A percentile compares a stretch with the other conserved stretches of the same genome.
Evolutionary conservation across 169 alveolate species (phyloP).

Genomic region (Miamiensis avidus): DNA sequence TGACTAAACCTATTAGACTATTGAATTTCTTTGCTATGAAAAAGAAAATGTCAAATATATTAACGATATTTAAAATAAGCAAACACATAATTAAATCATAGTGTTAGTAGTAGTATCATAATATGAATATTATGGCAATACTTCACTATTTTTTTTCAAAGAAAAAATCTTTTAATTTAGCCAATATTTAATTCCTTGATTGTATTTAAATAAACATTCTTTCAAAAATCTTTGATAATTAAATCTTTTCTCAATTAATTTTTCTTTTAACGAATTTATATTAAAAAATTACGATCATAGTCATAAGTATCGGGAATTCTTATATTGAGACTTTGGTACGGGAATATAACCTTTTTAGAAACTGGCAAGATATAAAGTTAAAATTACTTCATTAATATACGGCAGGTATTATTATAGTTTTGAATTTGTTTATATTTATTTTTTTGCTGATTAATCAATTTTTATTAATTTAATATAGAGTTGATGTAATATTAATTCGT

Average conservation of each 20-base stretch:
- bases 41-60: background rate
- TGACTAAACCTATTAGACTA: slow-evolving; percentile 12
- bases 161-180: background rate
- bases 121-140: background rate
- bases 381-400: slow-evolving; percentile 31
- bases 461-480: no score
- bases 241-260: no score
- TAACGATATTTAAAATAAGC: background rate
- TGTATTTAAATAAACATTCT: no score
- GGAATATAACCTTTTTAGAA: slow-evolving; percentile 29
- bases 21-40: slow-evolving; percentile 25
- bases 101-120: background rate
- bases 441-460: no score
- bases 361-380: slow-evolving; percentile 37
- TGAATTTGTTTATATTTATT: background rate
- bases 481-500: no score
- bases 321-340: slow-evolving; percentile 26
- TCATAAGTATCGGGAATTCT: slow-evolving; percentile 36
- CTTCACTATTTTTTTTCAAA: background rate
- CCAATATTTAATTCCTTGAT: background rate
- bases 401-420: no score
- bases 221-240: no score
- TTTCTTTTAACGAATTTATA: no score
- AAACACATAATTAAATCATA: background rate
- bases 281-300: slow-evolving; percentile 35